These are phyloP conservation scores for Pestalotiopsis sp. DNA, from an alignment of 2,329 filamentous ascomycete genomes.

Conservation along the genomic window DNA sequence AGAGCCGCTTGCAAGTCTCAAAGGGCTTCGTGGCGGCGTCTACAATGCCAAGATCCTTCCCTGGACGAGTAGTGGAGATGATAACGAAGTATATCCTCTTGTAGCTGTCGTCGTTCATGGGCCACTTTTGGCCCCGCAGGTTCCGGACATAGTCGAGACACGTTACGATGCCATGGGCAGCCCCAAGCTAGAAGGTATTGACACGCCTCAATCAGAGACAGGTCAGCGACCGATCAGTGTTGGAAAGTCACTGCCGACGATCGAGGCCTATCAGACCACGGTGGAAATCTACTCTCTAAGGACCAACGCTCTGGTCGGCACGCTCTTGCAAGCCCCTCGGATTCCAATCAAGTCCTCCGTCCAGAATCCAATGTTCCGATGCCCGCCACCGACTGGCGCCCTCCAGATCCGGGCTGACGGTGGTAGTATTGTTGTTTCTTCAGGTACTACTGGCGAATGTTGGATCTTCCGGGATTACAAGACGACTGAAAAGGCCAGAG, in stretches of 20 bases:
- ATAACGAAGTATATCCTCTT: slow-evolving; percentile 64
- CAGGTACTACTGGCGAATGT: slow-evolving; percentile 82
- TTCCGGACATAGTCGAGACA: slow-evolving; percentile 35
- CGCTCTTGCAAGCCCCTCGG: slow-evolving; percentile 70
- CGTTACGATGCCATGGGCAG: slow-evolving; percentile 38
- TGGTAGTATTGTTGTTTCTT: slow-evolving; percentile 72
- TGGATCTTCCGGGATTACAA: slow-evolving; percentile 68
- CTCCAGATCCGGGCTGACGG: slow-evolving; percentile 73
- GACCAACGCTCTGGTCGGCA: slow-evolving; percentile 69
- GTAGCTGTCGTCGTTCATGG: slow-evolving; percentile 81
- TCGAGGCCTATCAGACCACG: slow-evolving; percentile 77
- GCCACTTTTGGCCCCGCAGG: slow-evolving; percentile 54
- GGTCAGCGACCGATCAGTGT: slow-evolving; percentile 37
- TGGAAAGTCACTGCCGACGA: slow-evolving; percentile 35
- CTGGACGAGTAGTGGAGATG: slow-evolving; percentile 55
- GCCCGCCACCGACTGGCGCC: slow-evolving; percentile 70
- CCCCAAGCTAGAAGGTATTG: slow-evolving; percentile 41
- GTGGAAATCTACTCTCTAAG: slow-evolving; percentile 87
- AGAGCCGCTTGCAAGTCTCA: slow-evolving; percentile 68
- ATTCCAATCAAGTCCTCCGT: slow-evolving; percentile 59
- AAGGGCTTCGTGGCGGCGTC: slow-evolving; percentile 77
- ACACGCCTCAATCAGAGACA: slow-evolving; percentile 40
- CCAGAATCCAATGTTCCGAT: slow-evolving; percentile 63
- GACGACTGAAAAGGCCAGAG: slow-evolving; percentile 40
- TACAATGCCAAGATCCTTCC: slow-evolving; percentile 81